phyloP scores from a whole-genome alignment of 805 yeast genomes.

The Clavispora vitiphila region DNA sequence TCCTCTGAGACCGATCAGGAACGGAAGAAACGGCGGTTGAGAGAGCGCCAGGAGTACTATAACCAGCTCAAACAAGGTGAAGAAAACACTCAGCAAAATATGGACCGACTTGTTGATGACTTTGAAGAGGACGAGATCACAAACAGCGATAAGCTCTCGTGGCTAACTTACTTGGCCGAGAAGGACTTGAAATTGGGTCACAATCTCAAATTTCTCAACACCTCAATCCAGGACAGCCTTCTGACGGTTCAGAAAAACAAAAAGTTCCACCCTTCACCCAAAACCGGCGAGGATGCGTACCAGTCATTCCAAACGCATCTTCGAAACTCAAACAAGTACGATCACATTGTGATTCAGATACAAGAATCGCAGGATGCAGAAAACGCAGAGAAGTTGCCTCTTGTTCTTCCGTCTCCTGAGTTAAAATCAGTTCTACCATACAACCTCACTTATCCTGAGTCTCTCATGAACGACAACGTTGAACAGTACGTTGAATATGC shows the following conservation, averaged over 20 bases:
- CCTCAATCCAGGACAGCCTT: conserved; percentile 24
- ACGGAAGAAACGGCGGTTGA: conserved; percentile 27
- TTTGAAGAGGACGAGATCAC: conserved; percentile 21
- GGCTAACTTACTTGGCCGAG: conserved; percentile 35
- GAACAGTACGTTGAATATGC: conserved; percentile 20
- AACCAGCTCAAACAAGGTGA: conserved; percentile 31
- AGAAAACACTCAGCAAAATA: conserved; percentile 7
- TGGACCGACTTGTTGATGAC: conserved; percentile 15
- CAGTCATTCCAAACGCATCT: conserved; percentile 20
- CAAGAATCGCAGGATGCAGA: conserved; percentile 18
- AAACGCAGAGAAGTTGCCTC: conserved; percentile 1
- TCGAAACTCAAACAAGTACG: conserved; percentile 23
- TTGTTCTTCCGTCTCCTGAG: conserved; percentile 19
- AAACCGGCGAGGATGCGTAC: conserved; percentile 12
- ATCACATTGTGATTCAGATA: conserved; percentile 23
- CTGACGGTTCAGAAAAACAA: conserved; percentile 23
- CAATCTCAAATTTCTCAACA: conserved; percentile 29
- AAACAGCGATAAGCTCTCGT: conserved; percentile 24
- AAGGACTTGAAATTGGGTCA: conserved; percentile 34
- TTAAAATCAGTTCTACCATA: conserved; percentile 26
- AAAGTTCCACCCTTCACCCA: conserved; percentile 24
- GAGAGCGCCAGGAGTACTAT: conserved; percentile 36
- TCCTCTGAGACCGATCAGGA: conserved; percentile 33
- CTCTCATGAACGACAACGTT: conserved; percentile 22
- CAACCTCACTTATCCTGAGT: conserved; percentile 25